Base-by-base conservation (phyloP, 495 filamentous ascomycete genomes). In the Glarea lozoyensis region DNA sequence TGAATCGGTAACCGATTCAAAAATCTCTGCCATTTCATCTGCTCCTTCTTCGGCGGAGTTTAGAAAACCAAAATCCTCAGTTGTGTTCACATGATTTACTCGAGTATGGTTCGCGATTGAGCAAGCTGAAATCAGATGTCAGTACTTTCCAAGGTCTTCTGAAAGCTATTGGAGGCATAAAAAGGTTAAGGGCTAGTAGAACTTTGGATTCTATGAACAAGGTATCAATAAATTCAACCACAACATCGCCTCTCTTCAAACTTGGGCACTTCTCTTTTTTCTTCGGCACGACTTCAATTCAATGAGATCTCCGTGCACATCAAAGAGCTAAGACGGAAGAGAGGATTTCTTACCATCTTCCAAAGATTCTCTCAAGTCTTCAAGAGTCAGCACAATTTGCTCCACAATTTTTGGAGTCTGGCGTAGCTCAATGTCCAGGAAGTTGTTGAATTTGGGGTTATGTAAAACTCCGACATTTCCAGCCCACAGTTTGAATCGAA, bases 401-500 rank as follows among this genome's bases (percentile, higher is more conserved):
- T 15, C 11, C 2, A 46, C 40, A n/a, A 59, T 41, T 37, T 48
- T 49, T 6, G 50, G 54, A 2, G 52, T 38, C 10, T 59, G 49
- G 46, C 54, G 43, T 10, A 61, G 35, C 19, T 55, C 42, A 39
- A 47, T 46, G 23, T 61, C 56, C 10, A 61, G 41, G 13, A 52
- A 61, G 21, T 24, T 43, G 10, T 32, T 31, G 15, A 37, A 3
- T 13, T 38, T 27, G 11, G 32, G 13, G 10, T 29, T 11, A 10
- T 43, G 46, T 45, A 70, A 63, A 16, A 66, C 68, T 1, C 63
- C 68, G 32, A 70, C 63, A 47, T 71, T 70, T 4, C 47, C 61
- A 10, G 61, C 59, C 69, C 69, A 72, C 1, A 70, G 42, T 25
- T 62, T 62, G 43, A 73, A 62, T 11, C 62, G 45, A 13, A n/a